Conservation (phyloP, 768 basidiomycete genomes). For the Auricularia sp. region DNA sequence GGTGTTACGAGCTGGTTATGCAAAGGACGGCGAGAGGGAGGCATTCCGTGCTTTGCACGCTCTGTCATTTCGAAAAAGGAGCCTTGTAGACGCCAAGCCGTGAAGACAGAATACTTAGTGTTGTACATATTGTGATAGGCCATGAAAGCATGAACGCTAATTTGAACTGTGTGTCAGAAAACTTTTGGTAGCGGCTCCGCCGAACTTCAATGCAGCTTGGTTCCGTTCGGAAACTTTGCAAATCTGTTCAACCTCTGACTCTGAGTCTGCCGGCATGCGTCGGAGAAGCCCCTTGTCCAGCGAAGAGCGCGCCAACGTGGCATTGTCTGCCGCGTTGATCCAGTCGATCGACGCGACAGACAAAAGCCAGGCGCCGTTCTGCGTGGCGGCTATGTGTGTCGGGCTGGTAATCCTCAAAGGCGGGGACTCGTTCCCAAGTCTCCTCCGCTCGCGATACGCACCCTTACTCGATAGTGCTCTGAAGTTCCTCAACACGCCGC, state of each 20-base stretch:
- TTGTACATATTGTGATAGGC: not conserved
- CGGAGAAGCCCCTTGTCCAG: not conserved
- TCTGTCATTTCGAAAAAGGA: not conserved
- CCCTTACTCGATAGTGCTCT: not conserved
- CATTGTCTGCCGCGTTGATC: not conserved
- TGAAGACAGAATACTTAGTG: not conserved
- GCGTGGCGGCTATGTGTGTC: not conserved
- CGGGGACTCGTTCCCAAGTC: not conserved
- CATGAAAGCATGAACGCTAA: too few relatives aligned
- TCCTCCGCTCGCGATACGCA: not conserved
- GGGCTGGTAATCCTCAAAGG: not conserved
- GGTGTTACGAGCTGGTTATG: not conserved
- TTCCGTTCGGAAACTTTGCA: too few relatives aligned
- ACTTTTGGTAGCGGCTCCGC: too few relatives aligned
- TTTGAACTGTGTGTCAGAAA: too few relatives aligned
- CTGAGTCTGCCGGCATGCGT: not conserved
- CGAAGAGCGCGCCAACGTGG: not conserved
- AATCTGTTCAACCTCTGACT: not conserved
- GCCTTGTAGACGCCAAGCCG: too few relatives aligned
- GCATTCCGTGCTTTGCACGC: not conserved
- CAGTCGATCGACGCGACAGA: not conserved
- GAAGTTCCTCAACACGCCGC: not conserved
- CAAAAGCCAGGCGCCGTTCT: not conserved
- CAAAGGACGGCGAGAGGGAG: not conserved
- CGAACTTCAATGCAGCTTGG: too few relatives aligned